A percentile compares a stretch with the other conserved stretches of the same genome.
These are phyloP conservation scores for Dictyostelium firmibasis DNA, from an alignment of 78 protist species.

Conservation along the genomic window DNA sequence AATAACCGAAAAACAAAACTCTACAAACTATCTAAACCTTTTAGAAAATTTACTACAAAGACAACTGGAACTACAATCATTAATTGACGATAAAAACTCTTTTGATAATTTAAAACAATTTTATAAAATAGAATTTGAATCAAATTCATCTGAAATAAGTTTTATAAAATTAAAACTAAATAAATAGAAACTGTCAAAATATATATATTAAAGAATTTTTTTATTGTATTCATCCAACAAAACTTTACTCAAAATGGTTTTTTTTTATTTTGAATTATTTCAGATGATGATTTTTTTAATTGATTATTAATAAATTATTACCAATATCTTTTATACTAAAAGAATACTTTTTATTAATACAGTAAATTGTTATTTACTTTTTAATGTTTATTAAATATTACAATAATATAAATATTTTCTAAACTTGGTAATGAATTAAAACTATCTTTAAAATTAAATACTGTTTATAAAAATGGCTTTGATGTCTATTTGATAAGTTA, in stretches of 20 bases:
- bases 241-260: too few species aligned
- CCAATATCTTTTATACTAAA: too few species aligned
- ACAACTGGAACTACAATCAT: background rate
- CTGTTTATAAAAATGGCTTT: background rate
- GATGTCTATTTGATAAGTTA: background rate
- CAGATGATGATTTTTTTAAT: background rate
- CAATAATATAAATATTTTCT: background rate
- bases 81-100: background rate
- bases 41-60: background rate
- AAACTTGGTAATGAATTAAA: background rate
- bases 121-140: background rate
- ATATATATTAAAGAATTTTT: background rate
- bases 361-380: too few species aligned
- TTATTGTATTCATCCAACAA: too few species aligned
- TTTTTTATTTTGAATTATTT: too few species aligned
- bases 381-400: too few species aligned
- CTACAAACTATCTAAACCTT: background rate
- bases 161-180: constrained; percentile 9
- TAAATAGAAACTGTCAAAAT: background rate
- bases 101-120: background rate
- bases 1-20: background rate
- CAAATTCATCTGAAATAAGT: background rate
- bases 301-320: too few species aligned
- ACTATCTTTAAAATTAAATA: background rate
- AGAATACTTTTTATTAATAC: too few species aligned